phyloP scores from a whole-genome alignment of 495 filamentous ascomycete genomes.

The Hypoxylon subgilvum region DNA sequence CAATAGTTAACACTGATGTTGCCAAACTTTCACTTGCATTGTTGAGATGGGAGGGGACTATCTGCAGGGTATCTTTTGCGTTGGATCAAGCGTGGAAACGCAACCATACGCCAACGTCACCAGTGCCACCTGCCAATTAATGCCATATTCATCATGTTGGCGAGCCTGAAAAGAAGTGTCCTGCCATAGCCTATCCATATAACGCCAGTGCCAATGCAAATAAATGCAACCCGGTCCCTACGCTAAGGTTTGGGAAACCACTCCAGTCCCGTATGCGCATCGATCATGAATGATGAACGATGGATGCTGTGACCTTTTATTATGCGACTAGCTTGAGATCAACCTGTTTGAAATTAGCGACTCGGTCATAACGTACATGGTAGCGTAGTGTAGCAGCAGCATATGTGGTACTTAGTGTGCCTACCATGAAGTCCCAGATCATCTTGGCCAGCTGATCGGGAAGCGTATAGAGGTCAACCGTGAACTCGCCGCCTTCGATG shows the following conservation, averaged over 20 bases:
- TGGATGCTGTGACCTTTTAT: too few species aligned
- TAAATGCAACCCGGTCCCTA: conserved; percentile 27
- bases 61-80: conserved; percentile 40
- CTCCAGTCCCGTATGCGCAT: conserved; percentile 4
- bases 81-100: conserved; percentile 35
- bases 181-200: conserved; percentile 1
- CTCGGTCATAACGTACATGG: background rate
- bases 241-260: conserved; percentile 1
- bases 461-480: conserved; percentile 95
- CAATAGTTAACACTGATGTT: too few species aligned
- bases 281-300: background rate
- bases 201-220: conserved; percentile 45
- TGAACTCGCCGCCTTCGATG: conserved; percentile 96
- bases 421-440: conserved; percentile 84
- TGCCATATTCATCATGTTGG: conserved; percentile 16
- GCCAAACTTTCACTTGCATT: conserved; percentile 13
- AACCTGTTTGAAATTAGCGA: conserved; percentile 27
- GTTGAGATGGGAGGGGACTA: conserved; percentile 17
- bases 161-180: conserved; percentile 12
- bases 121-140: conserved; percentile 35
- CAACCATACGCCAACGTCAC: conserved; percentile 43
- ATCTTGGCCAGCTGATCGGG: conserved; percentile 82
- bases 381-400: background rate
- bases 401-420: too few species aligned
- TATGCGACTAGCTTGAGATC: conserved; percentile 36